Evolutionary conservation across 2,329 filamentous ascomycete species (phyloP).

Genomic region (Penicillium sp.): DNA sequence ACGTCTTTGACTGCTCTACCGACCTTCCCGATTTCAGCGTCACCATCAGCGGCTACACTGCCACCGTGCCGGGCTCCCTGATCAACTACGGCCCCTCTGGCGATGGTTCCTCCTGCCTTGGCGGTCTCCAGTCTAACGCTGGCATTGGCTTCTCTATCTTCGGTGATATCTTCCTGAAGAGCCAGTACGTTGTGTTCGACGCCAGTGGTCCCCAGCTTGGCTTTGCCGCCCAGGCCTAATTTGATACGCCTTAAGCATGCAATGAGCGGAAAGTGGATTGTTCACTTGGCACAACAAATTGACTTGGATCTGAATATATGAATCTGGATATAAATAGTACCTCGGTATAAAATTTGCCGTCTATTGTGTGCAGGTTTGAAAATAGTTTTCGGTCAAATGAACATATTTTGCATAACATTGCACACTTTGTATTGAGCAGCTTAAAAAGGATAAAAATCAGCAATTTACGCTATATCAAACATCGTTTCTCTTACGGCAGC

Average conservation of each 20-base stretch:
- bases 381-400: no score
- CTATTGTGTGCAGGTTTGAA: not conserved
- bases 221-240: constrained; percentile 43
- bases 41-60: constrained; percentile 48
- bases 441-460: no score
- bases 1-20: constrained; percentile 52
- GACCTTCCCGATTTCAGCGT: constrained; percentile 52
- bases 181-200: constrained; percentile 70
- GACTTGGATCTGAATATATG: not conserved
- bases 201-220: constrained; percentile 46
- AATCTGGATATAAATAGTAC: no score
- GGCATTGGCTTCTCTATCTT: constrained; percentile 64
- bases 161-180: constrained; percentile 76
- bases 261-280: not conserved
- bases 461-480: not conserved
- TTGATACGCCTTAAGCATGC: not conserved
- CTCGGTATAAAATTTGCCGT: not conserved
- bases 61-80: constrained; percentile 53
- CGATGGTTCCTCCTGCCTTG: constrained; percentile 58
- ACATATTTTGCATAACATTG: no score
- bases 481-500: not conserved
- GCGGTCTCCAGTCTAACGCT: constrained; percentile 65
- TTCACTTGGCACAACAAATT: not conserved
- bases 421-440: no score
- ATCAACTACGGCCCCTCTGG: constrained; percentile 52